These are phyloP conservation scores for Zychaea mexicana DNA, from an alignment of 371 early-diverging fungal genomes.

Conservation along the genomic window DNA sequence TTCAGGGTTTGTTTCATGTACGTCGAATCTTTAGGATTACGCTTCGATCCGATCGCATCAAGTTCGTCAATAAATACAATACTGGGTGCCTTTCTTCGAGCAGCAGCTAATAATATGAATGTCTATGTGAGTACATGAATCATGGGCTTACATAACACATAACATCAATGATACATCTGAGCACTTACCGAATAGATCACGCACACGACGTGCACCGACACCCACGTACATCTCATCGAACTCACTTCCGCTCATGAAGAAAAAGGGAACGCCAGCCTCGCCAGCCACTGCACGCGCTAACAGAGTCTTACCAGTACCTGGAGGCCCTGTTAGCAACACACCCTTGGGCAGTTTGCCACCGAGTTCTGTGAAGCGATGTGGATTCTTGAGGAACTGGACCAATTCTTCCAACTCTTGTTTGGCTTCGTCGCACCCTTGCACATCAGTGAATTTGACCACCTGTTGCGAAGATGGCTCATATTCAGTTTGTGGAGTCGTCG, in stretches of 20 bases:
- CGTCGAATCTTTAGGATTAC: slow-evolving; percentile 91
- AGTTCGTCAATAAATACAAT: slow-evolving; percentile 99
- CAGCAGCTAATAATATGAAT: slow-evolving; percentile 70
- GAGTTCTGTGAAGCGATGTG: slow-evolving; percentile 85
- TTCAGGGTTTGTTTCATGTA: slow-evolving; percentile 97
- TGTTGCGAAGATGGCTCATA: slow-evolving; percentile 71
- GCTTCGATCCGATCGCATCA: slow-evolving; percentile 98
- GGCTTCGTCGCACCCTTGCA: slow-evolving; percentile 97
- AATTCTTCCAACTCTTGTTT: slow-evolving; percentile 96
- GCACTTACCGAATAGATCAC: slow-evolving; percentile 70
- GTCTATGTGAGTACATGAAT: neutral
- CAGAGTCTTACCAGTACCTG: slow-evolving; percentile 98
- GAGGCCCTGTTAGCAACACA: slow-evolving; percentile 97
- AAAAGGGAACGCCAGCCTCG: slow-evolving; percentile 96
- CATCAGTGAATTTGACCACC: slow-evolving; percentile 86
- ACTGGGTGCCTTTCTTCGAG: slow-evolving; percentile 93
- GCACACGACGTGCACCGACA: slow-evolving; percentile 90
- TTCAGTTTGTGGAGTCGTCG: slow-evolving; percentile 60
- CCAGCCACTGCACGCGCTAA: slow-evolving; percentile 89
- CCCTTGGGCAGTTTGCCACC: slow-evolving; percentile 97
- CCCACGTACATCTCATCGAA: slow-evolving; percentile 99
- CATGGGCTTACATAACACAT: too few species aligned
- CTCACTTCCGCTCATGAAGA: slow-evolving; percentile 96
- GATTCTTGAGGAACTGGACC: slow-evolving; percentile 93
- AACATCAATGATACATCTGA: neutral